Base-by-base conservation (phyloP, 1,284 basidiomycete genomes). In the Irpex lacteus region DNA sequence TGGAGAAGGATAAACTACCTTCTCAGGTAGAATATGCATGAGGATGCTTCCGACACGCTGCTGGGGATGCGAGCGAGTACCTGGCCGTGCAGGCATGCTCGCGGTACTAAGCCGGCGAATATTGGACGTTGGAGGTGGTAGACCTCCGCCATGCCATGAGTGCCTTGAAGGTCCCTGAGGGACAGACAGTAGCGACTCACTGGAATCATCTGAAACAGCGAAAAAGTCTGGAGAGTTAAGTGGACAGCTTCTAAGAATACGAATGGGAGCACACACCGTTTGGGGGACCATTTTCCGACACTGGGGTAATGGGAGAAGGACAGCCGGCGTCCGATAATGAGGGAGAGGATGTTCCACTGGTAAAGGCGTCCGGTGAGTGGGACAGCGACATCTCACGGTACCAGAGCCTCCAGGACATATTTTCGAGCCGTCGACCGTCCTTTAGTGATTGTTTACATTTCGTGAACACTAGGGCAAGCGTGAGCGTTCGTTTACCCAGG, bases 371-470 rank as follows among this genome's bases (percentile, higher is more conserved):
- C 74, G 72, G 5, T 71, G 69, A 40, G 40, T 76, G 76, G 13
- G 75, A 67, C 32, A 74, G 72, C 56, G 79, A 72, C 68, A 88
- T 79, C 69, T 92, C 86, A 66, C 87, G 85, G 73, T 91, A 85
- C 92, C 92, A 94, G 11, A 95, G 78, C 60, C 93, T 80, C 94
- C 93, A 95, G 5, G 90, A 89, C 63, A 95, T 87, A 72, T 95
- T 95, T 77, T 95, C 93, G 34, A 94, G 82, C 37, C 94, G 80
- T 26, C 81, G 82, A 11, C 94, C 94, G 67, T 94, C 88, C 71
- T 90, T 84, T 7, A 95, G 77, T 3, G 87, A 88, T 68, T 86
- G 84, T 74, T 91, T 92, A 79, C 90, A 94, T 73, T 92, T 92
- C 63, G 90, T 88, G 72, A 95, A 94, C 9, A 95, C 93, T 95